Percentiles rank a stretch among this genome's conserved stretches.
Conservation (phyloP, 208 protist genomes). For the Trypanosoma boissoni region DNA sequence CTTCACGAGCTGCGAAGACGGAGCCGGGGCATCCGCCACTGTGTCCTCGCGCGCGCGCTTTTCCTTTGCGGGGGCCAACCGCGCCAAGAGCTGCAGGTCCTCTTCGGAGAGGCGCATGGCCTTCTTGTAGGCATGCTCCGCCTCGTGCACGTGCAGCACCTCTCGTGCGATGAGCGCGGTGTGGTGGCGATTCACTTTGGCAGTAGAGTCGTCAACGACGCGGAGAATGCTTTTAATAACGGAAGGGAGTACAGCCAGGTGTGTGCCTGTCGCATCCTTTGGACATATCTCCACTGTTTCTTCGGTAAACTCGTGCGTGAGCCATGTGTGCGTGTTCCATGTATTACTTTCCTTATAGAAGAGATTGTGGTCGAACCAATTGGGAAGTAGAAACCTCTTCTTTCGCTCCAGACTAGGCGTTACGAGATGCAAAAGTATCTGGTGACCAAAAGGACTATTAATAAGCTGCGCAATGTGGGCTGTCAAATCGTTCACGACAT, state of each 20-base stretch:
- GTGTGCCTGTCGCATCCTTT: slow-evolving; percentile 70
- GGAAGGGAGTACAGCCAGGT: slow-evolving; percentile 61
- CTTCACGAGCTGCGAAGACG: neutral
- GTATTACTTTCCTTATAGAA: slow-evolving; percentile 69
- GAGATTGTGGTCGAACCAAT: slow-evolving; percentile 86
- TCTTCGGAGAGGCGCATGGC: slow-evolving; percentile 49
- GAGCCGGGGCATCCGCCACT: neutral
- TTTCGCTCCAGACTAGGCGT: slow-evolving; percentile 72
- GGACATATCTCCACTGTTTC: slow-evolving; percentile 84
- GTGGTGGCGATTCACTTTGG: slow-evolving; percentile 64
- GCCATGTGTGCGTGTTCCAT: slow-evolving; percentile 89
- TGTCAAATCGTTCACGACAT: slow-evolving; percentile 62
- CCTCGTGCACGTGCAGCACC: slow-evolving; percentile 50
- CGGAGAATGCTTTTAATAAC: slow-evolving; percentile 58
- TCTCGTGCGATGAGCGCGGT: slow-evolving; percentile 69
- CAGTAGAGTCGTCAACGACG: slow-evolving; percentile 26
- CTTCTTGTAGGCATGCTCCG: slow-evolving; percentile 51
- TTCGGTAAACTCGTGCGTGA: slow-evolving; percentile 57
- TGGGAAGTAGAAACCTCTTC: slow-evolving; percentile 62
- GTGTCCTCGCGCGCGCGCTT: slow-evolving; percentile 15
- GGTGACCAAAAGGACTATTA: slow-evolving; percentile 83
- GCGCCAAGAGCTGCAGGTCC: slow-evolving; percentile 35
- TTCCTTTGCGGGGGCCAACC: slow-evolving; percentile 42
- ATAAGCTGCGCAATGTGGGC: slow-evolving; percentile 68
- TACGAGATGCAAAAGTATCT: slow-evolving; percentile 83